Evolutionary conservation across 805 yeast genomes (phyloP).

Genomic region (Lachancea sp.): DNA sequence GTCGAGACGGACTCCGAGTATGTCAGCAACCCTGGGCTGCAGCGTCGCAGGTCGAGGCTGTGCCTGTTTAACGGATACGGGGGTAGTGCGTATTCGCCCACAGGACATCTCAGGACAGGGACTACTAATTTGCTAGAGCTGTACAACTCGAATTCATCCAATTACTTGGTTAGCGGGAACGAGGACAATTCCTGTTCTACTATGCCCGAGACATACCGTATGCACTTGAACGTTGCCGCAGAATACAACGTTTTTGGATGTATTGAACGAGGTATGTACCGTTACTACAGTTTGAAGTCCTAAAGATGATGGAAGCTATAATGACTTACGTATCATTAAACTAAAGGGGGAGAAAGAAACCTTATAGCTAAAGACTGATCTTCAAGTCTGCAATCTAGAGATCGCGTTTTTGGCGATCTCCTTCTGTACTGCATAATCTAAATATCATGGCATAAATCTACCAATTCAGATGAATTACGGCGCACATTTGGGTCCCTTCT

Average conservation of each 20-base stretch:
- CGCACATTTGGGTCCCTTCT: too few species aligned
- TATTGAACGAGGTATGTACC: constrained; percentile 40
- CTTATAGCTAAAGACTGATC: too few species aligned
- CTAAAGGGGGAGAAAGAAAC: too few species aligned
- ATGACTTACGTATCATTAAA: not conserved
- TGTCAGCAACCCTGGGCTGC: constrained; percentile 25
- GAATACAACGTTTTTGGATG: constrained; percentile 38
- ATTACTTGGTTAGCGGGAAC: constrained; percentile 12
- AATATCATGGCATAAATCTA: too few species aligned
- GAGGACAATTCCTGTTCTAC: not conserved
- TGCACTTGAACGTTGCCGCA: constrained; percentile 28
- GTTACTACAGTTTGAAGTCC: constrained; percentile 38
- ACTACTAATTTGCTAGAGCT: not conserved
- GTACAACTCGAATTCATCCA: not conserved
- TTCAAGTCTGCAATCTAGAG: too few species aligned
- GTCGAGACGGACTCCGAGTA: constrained; percentile 30
- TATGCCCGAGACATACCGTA: constrained; percentile 21
- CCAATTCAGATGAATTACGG: too few species aligned
- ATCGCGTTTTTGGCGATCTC: too few species aligned
- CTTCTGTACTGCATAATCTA: too few species aligned
- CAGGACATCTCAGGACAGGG: not conserved
- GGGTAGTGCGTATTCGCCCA: not conserved
- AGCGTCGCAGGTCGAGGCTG: constrained; percentile 31
- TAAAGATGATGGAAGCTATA: constrained; percentile 10
- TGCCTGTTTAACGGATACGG: constrained; percentile 13